A percentile compares a stretch with the other conserved stretches of the same genome.
These are phyloP conservation scores for Gracilaria caudata DNA, from an alignment of 23 red algal genomes.

Conservation along the genomic window DNA sequence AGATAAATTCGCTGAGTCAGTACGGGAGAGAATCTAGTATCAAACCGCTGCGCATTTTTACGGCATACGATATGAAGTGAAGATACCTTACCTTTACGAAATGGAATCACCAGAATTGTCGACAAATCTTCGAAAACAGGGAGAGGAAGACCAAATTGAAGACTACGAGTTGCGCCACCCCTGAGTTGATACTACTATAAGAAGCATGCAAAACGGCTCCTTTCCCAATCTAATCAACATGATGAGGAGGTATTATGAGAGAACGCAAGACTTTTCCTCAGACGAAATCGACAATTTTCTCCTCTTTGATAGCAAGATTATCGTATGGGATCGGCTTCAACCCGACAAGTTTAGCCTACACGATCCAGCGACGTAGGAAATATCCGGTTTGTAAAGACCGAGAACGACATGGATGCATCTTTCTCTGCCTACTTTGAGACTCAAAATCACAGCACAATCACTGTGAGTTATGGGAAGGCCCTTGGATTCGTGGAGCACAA, in stretches of 20 bases:
- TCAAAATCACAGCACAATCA: neutral
- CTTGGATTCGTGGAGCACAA: neutral
- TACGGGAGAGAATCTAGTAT: conserved; percentile 14
- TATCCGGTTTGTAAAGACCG: too few relatives aligned
- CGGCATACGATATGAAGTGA: neutral
- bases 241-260: neutral
- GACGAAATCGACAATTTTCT: neutral
- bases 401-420: neutral
- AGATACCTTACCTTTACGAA: neutral
- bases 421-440: conserved; percentile 7
- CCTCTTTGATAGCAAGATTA: neutral
- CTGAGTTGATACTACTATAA: conserved; percentile 4
- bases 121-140: neutral
- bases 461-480: conserved; percentile 3
- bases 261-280: neutral
- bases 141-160: neutral
- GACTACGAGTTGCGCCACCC: neutral
- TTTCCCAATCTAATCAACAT: neutral
- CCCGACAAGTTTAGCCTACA: neutral
- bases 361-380: neutral
- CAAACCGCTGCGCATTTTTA: conserved; percentile 6
- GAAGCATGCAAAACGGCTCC: neutral
- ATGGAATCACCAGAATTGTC: neutral
- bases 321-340: conserved; percentile 1
- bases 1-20: conserved; percentile 15